Base-by-base conservation (phyloP, 768 basidiomycete genomes). In the Hypsizygus marmoreus region DNA sequence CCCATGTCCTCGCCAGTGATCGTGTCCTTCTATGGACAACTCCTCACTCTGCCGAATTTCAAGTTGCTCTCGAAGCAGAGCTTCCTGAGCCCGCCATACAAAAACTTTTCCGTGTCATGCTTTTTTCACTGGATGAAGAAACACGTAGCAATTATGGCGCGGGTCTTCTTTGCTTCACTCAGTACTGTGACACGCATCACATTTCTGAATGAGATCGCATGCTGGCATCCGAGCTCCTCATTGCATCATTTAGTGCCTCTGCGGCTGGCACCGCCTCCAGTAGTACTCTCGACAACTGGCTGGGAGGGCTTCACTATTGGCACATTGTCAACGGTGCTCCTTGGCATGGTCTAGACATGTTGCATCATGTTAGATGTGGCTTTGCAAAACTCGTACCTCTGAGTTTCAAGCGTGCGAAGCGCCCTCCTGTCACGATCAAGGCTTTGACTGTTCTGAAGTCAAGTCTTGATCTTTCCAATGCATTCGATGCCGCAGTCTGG, bases 211-310 rank as follows among this genome's bases (percentile, higher is more conserved):
- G 16, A 6, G 34, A 32, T 4, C 57, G 58, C 10, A 72, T 70
- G 64, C 72, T 65, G 1, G 72, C 65, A 0, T 57, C 55, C 3
- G 50, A 64, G 6, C 13, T 50, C 10, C 59, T 73, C 3, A 49
- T 74, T 2, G 32, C 60, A 0, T 53, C 55, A 7, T 74, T 74
- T n/a, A n/a, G n/a, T n/a, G n/a, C n/a, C n/a, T n/a, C n/a, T 38
- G 23, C n/a, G n/a, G n/a, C n/a, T n/a, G n/a, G n/a, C n/a, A n/a
- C n/a, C n/a, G 29, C 16, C 11, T 46, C 45, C 7, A 24, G 40
- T 1, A 46, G 38, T 5, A 17, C 38, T 20, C 38, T 46, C 1
- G 16, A 19, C 25, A 39, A 32, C 20, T 40, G 45, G 45, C 19
- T 46, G 29, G 45, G 37, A 2, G 38, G 45, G 17, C 35, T 37